A percentile compares a stretch with the other conserved stretches of the same genome.
Conservation (phyloP, 106 monocot genomes). For the Vanilla planifolia region DNA sequence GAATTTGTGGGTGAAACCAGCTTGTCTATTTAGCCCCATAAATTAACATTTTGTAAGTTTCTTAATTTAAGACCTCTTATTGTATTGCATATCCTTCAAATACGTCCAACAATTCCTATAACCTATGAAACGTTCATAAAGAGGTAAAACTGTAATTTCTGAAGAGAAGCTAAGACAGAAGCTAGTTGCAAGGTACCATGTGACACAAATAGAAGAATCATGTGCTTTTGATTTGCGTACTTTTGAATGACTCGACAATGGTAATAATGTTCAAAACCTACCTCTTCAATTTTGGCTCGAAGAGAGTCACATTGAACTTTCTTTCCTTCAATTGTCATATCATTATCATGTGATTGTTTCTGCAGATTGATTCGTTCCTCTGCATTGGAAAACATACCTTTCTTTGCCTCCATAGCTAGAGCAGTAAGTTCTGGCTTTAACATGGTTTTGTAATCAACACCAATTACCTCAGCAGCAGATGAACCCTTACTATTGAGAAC, state of each 20-base stretch:
- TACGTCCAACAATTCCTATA: too few relatives aligned
- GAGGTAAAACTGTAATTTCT: too few relatives aligned
- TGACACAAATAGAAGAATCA: not conserved
- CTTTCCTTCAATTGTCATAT: constrained; percentile 48
- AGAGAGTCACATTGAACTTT: constrained; percentile 26
- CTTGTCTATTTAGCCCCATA: too few relatives aligned
- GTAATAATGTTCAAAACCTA: constrained; percentile 9
- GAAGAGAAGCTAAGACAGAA: not conserved
- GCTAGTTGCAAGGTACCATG: not conserved
- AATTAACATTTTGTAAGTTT: too few relatives aligned
- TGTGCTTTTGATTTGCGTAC: not conserved
- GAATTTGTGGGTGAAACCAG: too few relatives aligned
- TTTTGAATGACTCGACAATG: not conserved
- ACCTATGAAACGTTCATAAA: too few relatives aligned
- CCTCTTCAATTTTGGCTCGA: constrained; percentile 54
- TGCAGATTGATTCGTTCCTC: constrained; percentile 54
- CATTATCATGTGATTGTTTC: constrained; percentile 41
- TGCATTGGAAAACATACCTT: constrained; percentile 33
- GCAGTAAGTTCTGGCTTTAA: constrained; percentile 59
- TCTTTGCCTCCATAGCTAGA: constrained; percentile 59
- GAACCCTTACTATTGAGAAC: constrained; percentile 52
- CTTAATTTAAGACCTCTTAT: too few relatives aligned
- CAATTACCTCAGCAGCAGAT: constrained; percentile 60
- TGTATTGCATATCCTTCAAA: too few relatives aligned
- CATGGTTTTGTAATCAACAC: constrained; percentile 52